phyloP scores from a whole-genome alignment of 768 basidiomycete species.

The Dentipellis fragilis region DNA sequence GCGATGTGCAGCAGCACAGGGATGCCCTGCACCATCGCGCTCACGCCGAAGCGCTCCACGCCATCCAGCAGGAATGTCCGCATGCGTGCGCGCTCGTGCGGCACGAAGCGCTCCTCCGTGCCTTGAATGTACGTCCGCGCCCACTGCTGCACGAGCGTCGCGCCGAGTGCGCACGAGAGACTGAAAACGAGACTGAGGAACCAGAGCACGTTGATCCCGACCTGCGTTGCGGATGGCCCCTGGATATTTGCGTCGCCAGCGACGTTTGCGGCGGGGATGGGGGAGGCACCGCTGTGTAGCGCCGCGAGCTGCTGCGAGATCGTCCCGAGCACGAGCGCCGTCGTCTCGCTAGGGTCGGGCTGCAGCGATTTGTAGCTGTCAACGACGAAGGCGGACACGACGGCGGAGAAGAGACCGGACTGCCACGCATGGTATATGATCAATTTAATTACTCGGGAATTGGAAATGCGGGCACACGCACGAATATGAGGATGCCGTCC shows the following conservation, averaged over 20 bases:
- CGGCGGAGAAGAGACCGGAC: conserved; percentile 7
- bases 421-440: background rate
- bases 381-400: conserved; percentile 4
- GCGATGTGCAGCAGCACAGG: conserved; percentile 8
- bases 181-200: conserved; percentile 8
- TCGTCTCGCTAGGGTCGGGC: background rate
- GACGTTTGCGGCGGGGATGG: background rate
- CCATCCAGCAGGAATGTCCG: conserved; percentile 6
- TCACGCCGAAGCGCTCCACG: conserved; percentile 4
- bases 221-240: background rate
- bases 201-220: conserved; percentile 5
- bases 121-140: conserved; percentile 6
- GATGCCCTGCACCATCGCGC: conserved; percentile 1
- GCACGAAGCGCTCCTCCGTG: conserved; percentile 1
- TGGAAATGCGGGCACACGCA: background rate
- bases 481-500: conserved; percentile 2
- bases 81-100: conserved; percentile 1
- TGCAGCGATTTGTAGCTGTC: conserved; percentile 1
- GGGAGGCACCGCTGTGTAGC: background rate
- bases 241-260: background rate
- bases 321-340: background rate
- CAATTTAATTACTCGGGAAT: background rate
- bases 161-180: conserved; percentile 5
- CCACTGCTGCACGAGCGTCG: conserved; percentile 10
- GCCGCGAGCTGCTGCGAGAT: background rate